Base-by-base conservation (phyloP, 495 filamentous ascomycete species). In the Lentithecium fluviatile region DNA sequence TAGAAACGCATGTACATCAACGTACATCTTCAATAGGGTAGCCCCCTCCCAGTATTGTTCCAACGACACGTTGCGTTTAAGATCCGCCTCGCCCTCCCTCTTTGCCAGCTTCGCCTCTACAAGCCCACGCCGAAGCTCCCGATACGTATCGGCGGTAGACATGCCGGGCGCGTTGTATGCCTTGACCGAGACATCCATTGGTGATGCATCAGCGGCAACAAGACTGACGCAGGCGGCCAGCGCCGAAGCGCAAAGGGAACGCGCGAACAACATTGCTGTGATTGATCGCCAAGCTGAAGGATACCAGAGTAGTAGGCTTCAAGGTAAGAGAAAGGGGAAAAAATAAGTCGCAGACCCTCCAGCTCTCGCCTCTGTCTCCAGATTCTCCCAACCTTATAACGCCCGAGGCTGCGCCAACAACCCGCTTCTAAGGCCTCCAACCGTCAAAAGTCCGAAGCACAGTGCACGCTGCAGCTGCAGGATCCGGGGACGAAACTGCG, bases 1-100 rank as follows among this genome's bases (percentile, higher is more conserved):
- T 20, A 8, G 21, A 32, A 13, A 43, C 34, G 38, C 2, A 23
- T 12, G 3, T 2, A 46, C 20, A 47, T 10, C 17, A 5, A 36
- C 58, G 26, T 49, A 61, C 59, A 56, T 43, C 42, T 48, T 43
- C 42, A 62, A 34, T 8, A 62, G 36, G 3, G 50, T 40, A 32
- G 59, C 59, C n/a, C 34, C 52, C n/a, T 56, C 42, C 59, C 59
- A 62, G 25, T 52, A 56, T 45, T 26, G 26, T 17, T 62, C 59
- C n/a, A 62, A 34, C 7, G 43, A 50, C 1, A 43, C 37, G n/a
- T 34, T 56, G 12, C 24, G 24, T 13, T 54, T 40, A 15, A 62
- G 32, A 5, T 46, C n/a, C 15, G 17, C 32, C 13, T 48, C 25
- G 12, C 21, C 42, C 3, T 25, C 40, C 47, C 50, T 53, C 20